Base-by-base conservation (phyloP, 768 basidiomycete genomes). In the Tulasnella sp. region DNA sequence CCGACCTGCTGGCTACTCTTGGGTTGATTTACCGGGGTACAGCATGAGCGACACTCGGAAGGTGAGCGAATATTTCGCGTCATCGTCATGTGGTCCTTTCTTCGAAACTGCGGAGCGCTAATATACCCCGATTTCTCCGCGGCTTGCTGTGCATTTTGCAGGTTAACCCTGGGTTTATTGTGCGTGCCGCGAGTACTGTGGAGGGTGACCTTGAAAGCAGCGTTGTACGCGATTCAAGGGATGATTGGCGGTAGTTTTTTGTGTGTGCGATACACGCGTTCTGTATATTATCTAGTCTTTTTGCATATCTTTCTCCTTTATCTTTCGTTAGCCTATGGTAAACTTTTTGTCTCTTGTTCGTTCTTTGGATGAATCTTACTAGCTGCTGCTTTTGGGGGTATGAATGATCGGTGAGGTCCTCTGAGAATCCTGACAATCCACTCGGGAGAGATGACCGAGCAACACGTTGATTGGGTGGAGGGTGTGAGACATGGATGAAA, bases 1-100 rank as follows among this genome's bases (percentile, higher is more conserved):
- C 84, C 86, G 95, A 48, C 94, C 96, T 0, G 86, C 88, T 42
- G 92, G 93, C 23, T 91, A 87, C 81, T 92, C 93, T 67, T 98
- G 94, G 94, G 83, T 96, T 37, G 87, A 93, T 81, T 88, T 88
- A 5, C 82, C 84, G 42, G 91, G 84, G 29, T 82, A 88, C 40
- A 90, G 88, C 75, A 91, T 90, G 69, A 89, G 92, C 83, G 95
- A 96, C 84, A 87, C 87, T 83, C 86, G 96, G 77, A 86, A 87
- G 81, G 85, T 67, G 32, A 67, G 61, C 15, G 61, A 32, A 26
- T 51, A 23, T 92, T 3, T 96, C 95, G 84, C 94, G 93, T 91
- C 39, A 15, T 4, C 35, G 20, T 72, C 37, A 44, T 29, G 46
- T 35, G 61, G 39, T 44, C 44, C 11, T 44, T 61, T 18, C 55